phyloP scores from a whole-genome alignment of 2,329 filamentous ascomycete species.

The Lojkania enalia region DNA sequence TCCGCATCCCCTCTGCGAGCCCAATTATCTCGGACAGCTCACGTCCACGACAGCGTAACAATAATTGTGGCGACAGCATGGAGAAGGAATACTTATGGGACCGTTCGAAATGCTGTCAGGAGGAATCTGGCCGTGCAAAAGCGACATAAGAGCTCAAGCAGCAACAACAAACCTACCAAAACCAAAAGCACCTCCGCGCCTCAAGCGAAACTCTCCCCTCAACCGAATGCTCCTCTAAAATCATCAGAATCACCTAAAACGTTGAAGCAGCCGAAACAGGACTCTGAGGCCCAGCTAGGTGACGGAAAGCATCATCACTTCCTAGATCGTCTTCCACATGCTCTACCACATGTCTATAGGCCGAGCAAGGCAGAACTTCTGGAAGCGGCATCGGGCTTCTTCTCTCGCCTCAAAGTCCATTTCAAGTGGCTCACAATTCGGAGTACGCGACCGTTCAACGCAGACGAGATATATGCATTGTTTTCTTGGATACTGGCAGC shows the following conservation, averaged over 20 bases:
- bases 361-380: slow-evolving; percentile 93
- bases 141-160: slow-evolving; percentile 45
- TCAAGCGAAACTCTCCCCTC: slow-evolving; percentile 36
- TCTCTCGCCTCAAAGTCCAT: slow-evolving; percentile 83
- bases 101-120: slow-evolving; percentile 18
- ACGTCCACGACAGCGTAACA: slow-evolving; percentile 26
- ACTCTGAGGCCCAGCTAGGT: slow-evolving; percentile 22
- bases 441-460: slow-evolving; percentile 90
- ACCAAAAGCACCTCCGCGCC: slow-evolving; percentile 27
- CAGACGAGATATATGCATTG: slow-evolving; percentile 94
- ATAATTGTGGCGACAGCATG: slow-evolving; percentile 34
- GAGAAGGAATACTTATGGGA: slow-evolving; percentile 33
- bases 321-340: slow-evolving; percentile 56
- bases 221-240: slow-evolving; percentile 34
- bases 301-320: slow-evolving; percentile 53
- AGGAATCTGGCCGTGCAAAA: slow-evolving; percentile 21
- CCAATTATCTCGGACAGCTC: slow-evolving; percentile 7
- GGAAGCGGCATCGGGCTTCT: slow-evolving; percentile 88
- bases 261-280: slow-evolving; percentile 25
- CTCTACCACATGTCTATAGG: slow-evolving; percentile 73
- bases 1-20: slow-evolving; percentile 16
- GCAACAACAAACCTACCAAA: slow-evolving; percentile 27
- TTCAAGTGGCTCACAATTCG: slow-evolving; percentile 99
- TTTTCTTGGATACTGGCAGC: slow-evolving; percentile 93
- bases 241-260: slow-evolving; percentile 16